Evolutionary conservation across 768 basidiomycete species (phyloP).

Genomic region (Mycena chlorophos): DNA sequence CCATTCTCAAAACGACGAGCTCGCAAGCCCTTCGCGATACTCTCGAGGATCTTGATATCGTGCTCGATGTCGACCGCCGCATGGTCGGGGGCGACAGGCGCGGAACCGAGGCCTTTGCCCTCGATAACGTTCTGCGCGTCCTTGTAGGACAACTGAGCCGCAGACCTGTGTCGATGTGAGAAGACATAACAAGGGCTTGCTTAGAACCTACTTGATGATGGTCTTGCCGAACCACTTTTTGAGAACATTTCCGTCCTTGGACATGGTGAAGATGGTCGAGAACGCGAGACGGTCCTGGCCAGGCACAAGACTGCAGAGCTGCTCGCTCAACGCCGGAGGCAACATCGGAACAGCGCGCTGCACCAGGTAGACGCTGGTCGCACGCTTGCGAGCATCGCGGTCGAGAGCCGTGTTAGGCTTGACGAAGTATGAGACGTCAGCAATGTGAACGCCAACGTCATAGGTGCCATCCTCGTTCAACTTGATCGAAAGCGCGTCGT

Average conservation of each 20-base stretch:
- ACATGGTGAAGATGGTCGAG: conserved; percentile 85
- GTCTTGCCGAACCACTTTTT: conserved; percentile 95
- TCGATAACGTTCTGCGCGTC: conserved; percentile 84
- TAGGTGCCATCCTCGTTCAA: conserved; percentile 88
- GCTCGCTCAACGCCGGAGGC: conserved; percentile 88
- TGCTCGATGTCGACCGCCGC: conserved; percentile 60
- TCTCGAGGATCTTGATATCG: conserved; percentile 72
- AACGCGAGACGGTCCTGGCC: conserved; percentile 90
- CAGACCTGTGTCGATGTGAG: conserved; percentile 59
- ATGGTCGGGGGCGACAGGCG: conserved; percentile 59
- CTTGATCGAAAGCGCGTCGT: conserved; percentile 92
- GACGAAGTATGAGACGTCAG: conserved; percentile 94
- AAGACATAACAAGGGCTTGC: conserved; percentile 1
- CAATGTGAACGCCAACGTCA: conserved; percentile 92
- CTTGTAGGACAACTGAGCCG: conserved; percentile 80
- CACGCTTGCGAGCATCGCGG: conserved; percentile 95
- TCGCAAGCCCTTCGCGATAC: conserved; percentile 72
- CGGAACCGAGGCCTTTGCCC: conserved; percentile 57
- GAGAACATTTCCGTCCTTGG: conserved; percentile 74
- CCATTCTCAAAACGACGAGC: conserved; percentile 77
- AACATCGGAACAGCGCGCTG: conserved; percentile 98
- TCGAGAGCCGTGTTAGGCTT: conserved; percentile 96
- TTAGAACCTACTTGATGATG: conserved; percentile 70
- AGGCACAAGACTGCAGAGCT: conserved; percentile 88
- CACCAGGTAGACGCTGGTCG: conserved; percentile 94